Percentiles rank a stretch among this genome's conserved stretches.
These are phyloP conservation scores for Pyrenochaeta sp. DNA, from an alignment of 2,329 filamentous ascomycete species.

Conservation along the genomic window DNA sequence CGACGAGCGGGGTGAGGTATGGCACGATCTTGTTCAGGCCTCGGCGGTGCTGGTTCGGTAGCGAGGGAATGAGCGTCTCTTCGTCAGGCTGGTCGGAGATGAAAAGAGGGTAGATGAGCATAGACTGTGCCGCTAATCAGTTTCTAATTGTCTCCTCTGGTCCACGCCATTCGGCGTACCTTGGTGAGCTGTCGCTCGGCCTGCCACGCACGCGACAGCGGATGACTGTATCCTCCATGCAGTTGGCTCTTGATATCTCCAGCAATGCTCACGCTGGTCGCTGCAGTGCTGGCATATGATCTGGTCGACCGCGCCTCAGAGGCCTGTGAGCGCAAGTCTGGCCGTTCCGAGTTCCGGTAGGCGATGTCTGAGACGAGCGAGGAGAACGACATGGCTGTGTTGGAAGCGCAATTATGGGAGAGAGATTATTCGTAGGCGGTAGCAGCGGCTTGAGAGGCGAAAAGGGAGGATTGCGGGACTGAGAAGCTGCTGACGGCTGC, in stretches of 20 bases:
- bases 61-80: constrained; percentile 85
- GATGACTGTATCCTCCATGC: constrained; percentile 61
- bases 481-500: constrained; percentile 4
- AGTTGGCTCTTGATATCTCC: constrained; percentile 61
- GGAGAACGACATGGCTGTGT: constrained; percentile 58
- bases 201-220: constrained; percentile 60
- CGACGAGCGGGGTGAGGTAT: constrained; percentile 84
- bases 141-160: constrained; percentile 1
- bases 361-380: constrained; percentile 61
- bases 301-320: constrained; percentile 56
- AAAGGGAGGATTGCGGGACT: neutral
- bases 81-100: constrained; percentile 94
- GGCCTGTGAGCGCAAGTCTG: constrained; percentile 54
- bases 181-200: constrained; percentile 62
- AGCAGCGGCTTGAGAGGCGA: neutral
- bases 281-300: constrained; percentile 60
- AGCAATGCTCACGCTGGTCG: constrained; percentile 60
- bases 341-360: constrained; percentile 52
- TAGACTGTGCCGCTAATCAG: constrained; percentile 68
- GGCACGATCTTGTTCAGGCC: constrained; percentile 86
- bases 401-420: neutral
- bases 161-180: constrained; percentile 31
- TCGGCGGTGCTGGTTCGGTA: constrained; percentile 88
- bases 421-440: constrained; percentile 1
- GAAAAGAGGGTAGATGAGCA: constrained; percentile 98